Percentiles rank a stretch among this genome's conserved stretches.
Conservation (phyloP, 2,329 filamentous ascomycete species). For the Colletotrichum siamense region DNA sequence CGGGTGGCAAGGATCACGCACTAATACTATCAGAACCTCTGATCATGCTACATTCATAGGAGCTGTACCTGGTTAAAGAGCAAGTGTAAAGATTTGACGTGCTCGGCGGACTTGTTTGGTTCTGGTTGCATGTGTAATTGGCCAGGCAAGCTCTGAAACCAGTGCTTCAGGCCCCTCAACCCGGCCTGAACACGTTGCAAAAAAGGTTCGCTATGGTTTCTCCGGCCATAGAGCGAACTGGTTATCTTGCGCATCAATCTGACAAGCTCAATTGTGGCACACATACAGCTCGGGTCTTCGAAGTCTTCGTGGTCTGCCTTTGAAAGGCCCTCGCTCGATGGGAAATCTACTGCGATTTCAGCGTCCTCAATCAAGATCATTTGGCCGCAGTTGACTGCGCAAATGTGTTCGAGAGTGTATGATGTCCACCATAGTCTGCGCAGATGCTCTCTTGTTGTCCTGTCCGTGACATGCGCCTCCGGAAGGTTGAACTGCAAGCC, state of each 20-base stretch:
- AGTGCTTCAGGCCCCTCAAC: not conserved
- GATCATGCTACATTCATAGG: not conserved
- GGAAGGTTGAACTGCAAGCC: not conserved
- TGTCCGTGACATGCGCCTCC: not conserved
- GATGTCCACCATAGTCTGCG: not conserved
- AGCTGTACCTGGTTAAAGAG: not conserved
- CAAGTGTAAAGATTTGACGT: not conserved
- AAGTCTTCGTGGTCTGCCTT: not conserved
- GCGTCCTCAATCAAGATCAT: not conserved
- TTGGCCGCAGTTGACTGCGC: not conserved
- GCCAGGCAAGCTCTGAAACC: not conserved
- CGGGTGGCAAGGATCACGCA: not conserved
- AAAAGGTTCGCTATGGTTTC: not conserved
- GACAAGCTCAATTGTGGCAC: not conserved
- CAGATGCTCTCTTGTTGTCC: not conserved
- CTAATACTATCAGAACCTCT: not conserved
- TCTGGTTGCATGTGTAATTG: not conserved
- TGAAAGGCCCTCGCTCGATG: not conserved
- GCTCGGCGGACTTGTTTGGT: not conserved
- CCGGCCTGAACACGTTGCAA: not conserved
- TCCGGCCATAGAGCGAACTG: not conserved
- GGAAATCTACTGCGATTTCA: not conserved
- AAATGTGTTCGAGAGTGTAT: not conserved
- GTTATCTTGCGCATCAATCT: not conserved
- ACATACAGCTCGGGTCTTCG: not conserved